phyloP scores from a whole-genome alignment of 2,329 filamentous ascomycete species.

The Apiospora aurea region DNA sequence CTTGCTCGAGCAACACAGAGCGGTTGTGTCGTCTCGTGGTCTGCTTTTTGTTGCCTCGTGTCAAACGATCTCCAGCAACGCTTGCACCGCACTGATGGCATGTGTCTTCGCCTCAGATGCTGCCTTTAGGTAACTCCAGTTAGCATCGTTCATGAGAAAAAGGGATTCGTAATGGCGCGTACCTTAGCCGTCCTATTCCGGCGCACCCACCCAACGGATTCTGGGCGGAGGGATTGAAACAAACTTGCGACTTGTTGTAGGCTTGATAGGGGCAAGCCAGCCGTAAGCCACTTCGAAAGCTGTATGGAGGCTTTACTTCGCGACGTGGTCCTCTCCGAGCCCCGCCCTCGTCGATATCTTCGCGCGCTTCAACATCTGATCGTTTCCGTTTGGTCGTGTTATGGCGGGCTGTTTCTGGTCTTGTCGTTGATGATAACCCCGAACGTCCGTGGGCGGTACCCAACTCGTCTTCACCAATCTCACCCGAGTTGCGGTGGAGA shows the following conservation, averaged over 20 bases:
- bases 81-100: slow-evolving; percentile 24
- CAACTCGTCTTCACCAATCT: neutral
- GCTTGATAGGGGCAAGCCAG: slow-evolving; percentile 29
- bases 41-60: neutral
- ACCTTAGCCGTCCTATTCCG: slow-evolving; percentile 25
- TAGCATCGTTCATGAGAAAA: neutral
- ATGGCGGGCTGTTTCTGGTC: neutral
- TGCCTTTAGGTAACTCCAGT: slow-evolving; percentile 9
- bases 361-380: neutral
- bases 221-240: slow-evolving; percentile 2
- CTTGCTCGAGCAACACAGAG: slow-evolving; percentile 1
- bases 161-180: neutral
- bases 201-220: slow-evolving; percentile 26
- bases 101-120: slow-evolving; percentile 27
- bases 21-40: slow-evolving; percentile 13
- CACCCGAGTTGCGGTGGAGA: neutral
- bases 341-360: neutral
- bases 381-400: neutral
- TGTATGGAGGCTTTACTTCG: neutral
- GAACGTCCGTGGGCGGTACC: neutral
- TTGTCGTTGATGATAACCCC: neutral
- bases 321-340: neutral
- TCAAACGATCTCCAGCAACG: slow-evolving; percentile 28
- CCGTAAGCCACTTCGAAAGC: neutral
- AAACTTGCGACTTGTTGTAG: slow-evolving; percentile 23